Percentiles rank a stretch among this genome's conserved stretches.
These are phyloP conservation scores for Mycena rosella DNA, from an alignment of 768 basidiomycete species.

Conservation along the genomic window DNA sequence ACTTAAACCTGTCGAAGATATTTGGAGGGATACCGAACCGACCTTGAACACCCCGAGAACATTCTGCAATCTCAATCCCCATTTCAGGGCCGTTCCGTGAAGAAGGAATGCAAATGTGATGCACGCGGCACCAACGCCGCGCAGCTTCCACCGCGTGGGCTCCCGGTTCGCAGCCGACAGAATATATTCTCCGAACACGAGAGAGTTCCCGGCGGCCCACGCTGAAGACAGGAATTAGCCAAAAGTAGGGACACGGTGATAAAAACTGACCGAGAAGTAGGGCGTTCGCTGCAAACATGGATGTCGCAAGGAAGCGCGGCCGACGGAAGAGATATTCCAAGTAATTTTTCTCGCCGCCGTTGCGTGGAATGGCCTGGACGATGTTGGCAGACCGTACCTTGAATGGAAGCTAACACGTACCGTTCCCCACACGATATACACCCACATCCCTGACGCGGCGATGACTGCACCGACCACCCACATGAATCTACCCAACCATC, in stretches of 20 bases:
- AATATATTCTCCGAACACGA: conserved; percentile 81
- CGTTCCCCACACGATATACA: conserved; percentile 83
- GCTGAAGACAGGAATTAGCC: too few species aligned
- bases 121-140: conserved; percentile 64
- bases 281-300: conserved; percentile 66
- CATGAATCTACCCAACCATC: conserved; percentile 76
- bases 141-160: conserved; percentile 60
- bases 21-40: too few species aligned
- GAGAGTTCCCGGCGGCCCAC: conserved; percentile 65
- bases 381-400: too few species aligned
- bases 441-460: conserved; percentile 72
- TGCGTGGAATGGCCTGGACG: too few species aligned
- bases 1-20: too few species aligned
- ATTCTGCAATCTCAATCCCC: conserved; percentile 74
- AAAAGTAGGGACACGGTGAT: too few species aligned
- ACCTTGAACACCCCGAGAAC: conserved; percentile 70
- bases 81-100: conserved; percentile 64
- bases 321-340: conserved; percentile 73
- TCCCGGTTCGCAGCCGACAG: conserved; percentile 42
- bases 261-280: too few species aligned
- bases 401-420: too few species aligned
- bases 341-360: conserved; percentile 82
- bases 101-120: conserved; percentile 66
- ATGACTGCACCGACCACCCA: conserved; percentile 77
- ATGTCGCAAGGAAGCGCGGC: conserved; percentile 71